These are phyloP conservation scores for Cladosporium sp. DNA, from an alignment of 2,329 filamentous ascomycete genomes.

Conservation along the genomic window DNA sequence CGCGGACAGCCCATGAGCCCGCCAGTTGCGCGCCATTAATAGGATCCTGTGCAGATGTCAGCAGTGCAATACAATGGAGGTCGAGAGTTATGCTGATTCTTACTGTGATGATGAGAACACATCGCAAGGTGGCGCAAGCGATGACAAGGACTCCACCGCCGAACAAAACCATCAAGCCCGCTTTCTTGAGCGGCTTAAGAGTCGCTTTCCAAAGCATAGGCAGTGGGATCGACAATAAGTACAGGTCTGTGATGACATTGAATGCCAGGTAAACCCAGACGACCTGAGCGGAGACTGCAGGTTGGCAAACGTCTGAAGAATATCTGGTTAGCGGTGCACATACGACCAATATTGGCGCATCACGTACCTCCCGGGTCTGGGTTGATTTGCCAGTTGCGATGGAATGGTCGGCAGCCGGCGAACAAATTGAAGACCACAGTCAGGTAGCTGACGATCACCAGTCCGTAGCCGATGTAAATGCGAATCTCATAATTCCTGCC, in stretches of 20 bases:
- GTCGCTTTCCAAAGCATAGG: slow-evolving; percentile 10
- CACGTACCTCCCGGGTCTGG: slow-evolving; percentile 12
- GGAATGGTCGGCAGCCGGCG: slow-evolving; percentile 6
- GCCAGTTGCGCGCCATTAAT: slow-evolving; percentile 13
- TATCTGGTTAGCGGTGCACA: slow-evolving; percentile 3
- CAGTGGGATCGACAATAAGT: slow-evolving; percentile 11
- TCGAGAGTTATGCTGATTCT: no score
- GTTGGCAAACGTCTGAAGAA: slow-evolving; percentile 4
- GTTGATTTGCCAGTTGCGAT: slow-evolving; percentile 9
- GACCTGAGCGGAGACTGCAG: slow-evolving; percentile 11
- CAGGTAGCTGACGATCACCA: slow-evolving; percentile 8
- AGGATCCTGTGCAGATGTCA: slow-evolving; percentile 3
- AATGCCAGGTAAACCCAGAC: slow-evolving; percentile 13
- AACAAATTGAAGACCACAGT: slow-evolving; percentile 7
- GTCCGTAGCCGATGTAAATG: slow-evolving; percentile 12
- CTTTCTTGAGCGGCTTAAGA: slow-evolving; percentile 8
- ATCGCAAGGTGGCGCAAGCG: slow-evolving; percentile 8
- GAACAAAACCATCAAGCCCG: slow-evolving; percentile 14
- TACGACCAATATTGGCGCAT: no score
- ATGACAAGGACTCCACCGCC: slow-evolving; percentile 12
- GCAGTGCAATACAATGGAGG: no score
- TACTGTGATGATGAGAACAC: slow-evolving; percentile 13
- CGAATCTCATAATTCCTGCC: slow-evolving; percentile 14
- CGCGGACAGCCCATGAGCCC: slow-evolving; percentile 12
- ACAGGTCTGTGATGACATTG: slow-evolving; percentile 9